phyloP scores from a whole-genome alignment of 73 alveolate species.

The Paramecium pentaurelia region DNA sequence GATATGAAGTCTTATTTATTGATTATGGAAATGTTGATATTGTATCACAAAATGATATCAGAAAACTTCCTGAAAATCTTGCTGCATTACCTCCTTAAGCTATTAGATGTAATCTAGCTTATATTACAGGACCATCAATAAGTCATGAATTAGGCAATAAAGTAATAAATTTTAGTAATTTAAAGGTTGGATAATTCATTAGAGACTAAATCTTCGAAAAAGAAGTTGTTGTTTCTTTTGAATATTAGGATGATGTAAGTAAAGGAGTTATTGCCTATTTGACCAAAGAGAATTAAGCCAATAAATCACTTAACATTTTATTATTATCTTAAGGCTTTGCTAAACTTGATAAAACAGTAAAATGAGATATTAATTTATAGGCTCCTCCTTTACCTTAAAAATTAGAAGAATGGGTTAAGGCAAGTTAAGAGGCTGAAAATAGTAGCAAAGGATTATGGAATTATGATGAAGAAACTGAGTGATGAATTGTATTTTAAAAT shows the following conservation, averaged over 20 bases:
- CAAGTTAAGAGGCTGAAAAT: slow-evolving; percentile 68
- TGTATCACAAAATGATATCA: slow-evolving; percentile 74
- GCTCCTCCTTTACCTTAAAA: slow-evolving; percentile 65
- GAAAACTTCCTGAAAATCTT: slow-evolving; percentile 81
- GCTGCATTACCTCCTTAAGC: slow-evolving; percentile 78
- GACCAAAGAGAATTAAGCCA: slow-evolving; percentile 62
- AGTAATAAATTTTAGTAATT: not conserved
- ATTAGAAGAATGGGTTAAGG: slow-evolving; percentile 68
- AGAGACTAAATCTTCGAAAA: slow-evolving; percentile 66
- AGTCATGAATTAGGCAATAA: slow-evolving; percentile 67
- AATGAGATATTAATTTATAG: not conserved
- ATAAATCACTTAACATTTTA: slow-evolving; percentile 63
- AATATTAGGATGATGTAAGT: slow-evolving; percentile 54
- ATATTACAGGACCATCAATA: slow-evolving; percentile 70
- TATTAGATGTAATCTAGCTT: slow-evolving; percentile 82
- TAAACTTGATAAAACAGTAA: slow-evolving; percentile 33
- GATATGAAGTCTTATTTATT: slow-evolving; percentile 82
- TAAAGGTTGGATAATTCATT: slow-evolving; percentile 58
- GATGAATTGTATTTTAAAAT: not conserved
- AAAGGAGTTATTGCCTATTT: slow-evolving; percentile 59
- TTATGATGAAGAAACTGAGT: slow-evolving; percentile 67
- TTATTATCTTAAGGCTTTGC: slow-evolving; percentile 60
- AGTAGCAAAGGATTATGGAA: slow-evolving; percentile 70
- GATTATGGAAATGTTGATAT: slow-evolving; percentile 92
- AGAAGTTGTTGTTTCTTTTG: slow-evolving; percentile 59